Conservation (phyloP, 352 stramenopile species). For the Phytopythium cucurbitacearum region DNA sequence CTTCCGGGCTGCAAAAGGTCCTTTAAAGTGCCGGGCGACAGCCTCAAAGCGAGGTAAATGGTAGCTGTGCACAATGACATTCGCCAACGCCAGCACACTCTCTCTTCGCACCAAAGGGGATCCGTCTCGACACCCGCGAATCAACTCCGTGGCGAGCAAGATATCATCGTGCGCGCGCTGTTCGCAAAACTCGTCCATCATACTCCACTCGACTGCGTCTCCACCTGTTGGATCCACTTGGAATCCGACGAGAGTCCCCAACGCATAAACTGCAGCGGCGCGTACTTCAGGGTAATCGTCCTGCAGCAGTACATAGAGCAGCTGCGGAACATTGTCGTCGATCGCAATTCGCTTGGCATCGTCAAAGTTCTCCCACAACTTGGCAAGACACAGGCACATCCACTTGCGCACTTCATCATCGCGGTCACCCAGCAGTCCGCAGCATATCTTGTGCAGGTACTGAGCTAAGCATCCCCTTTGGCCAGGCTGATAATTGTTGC, state of each 20-base stretch:
- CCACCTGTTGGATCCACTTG: constrained; percentile 57
- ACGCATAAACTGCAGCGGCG: constrained; percentile 90
- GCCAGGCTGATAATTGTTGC: constrained; percentile 87
- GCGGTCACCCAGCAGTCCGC: constrained; percentile 53
- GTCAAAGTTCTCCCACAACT: constrained; percentile 93
- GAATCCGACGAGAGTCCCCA: constrained; percentile 90
- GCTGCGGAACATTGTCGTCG: constrained; percentile 80
- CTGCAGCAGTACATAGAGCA: constrained; percentile 75
- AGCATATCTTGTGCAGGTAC: constrained; percentile 75
- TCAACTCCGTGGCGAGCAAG: constrained; percentile 56
- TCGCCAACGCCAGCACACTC: constrained; percentile 77
- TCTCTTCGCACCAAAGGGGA: constrained; percentile 83
- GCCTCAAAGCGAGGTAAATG: constrained; percentile 83
- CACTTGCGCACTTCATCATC: constrained; percentile 75
- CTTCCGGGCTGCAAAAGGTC: constrained; percentile 19
- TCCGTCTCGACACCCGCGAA: constrained; percentile 70
- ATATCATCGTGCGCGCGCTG: constrained; percentile 67
- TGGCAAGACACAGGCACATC: constrained; percentile 92
- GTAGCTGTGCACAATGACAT: constrained; percentile 84
- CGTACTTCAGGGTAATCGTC: constrained; percentile 90
- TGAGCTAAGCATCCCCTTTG: constrained; percentile 94
- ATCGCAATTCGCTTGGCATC: constrained; percentile 85
- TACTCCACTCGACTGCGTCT: constrained; percentile 31
- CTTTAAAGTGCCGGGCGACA: constrained; percentile 79
- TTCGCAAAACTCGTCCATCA: constrained; percentile 58